Evolutionary conservation across 768 basidiomycete genomes (phyloP).

Genomic region (Lactarius vividus): DNA sequence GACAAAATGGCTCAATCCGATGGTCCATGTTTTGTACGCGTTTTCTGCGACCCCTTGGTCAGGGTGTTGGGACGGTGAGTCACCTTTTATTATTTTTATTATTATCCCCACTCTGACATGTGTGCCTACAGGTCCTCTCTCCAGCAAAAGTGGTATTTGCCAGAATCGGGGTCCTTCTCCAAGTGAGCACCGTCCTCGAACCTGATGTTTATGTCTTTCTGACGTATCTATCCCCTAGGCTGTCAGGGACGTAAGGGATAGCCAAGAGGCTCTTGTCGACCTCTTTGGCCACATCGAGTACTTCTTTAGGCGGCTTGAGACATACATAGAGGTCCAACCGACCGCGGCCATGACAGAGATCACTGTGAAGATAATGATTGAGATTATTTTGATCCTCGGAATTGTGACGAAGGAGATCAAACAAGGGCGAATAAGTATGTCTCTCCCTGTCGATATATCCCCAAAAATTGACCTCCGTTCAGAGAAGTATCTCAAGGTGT

Average conservation of each 20-base stretch:
- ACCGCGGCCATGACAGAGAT: not conserved
- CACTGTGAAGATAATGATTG: not conserved
- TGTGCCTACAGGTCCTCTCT: not conserved
- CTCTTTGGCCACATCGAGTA: constrained; percentile 1
- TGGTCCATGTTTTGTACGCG: not conserved
- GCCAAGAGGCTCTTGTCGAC: not conserved
- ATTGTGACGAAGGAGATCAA: constrained; percentile 4
- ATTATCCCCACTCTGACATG: not conserved
- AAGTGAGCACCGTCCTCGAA: not conserved
- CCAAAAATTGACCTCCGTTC: not conserved
- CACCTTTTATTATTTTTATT: not conserved
- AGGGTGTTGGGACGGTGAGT: not conserved
- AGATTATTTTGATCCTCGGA: constrained; percentile 6
- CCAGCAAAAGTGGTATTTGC: no score
- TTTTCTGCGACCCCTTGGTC: constrained; percentile 1
- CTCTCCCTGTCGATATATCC: not conserved
- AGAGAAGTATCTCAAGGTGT: constrained; percentile 5
- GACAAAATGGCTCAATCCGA: constrained; percentile 6
- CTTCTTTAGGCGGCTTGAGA: constrained; percentile 8
- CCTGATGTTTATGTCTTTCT: no score
- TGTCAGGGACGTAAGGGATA: not conserved
- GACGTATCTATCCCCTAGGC: not conserved
- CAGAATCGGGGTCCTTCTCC: no score
- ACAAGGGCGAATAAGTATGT: constrained; percentile 1
- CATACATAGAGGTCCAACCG: not conserved